Percentiles rank a stretch among this genome's conserved stretches.
Conservation (phyloP, 352 stramenopile species). For the Pythium plurisporium region DNA sequence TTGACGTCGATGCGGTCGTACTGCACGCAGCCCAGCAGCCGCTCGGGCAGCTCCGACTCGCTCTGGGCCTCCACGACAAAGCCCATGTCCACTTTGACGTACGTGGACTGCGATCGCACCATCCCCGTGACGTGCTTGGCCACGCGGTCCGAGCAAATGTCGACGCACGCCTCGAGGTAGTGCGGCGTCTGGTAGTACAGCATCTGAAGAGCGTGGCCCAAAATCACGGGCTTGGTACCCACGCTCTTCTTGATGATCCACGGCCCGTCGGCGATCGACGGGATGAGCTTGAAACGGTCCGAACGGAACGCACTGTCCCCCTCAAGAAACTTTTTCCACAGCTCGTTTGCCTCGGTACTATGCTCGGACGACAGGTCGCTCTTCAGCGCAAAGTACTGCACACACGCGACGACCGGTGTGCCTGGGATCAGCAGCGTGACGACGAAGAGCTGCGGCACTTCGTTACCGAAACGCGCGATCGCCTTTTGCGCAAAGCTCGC, state of each 20-base stretch:
- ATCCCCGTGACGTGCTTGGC: slow-evolving; percentile 77
- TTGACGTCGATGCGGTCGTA: slow-evolving; percentile 74
- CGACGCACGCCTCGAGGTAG: slow-evolving; percentile 75
- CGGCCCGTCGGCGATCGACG: slow-evolving; percentile 65
- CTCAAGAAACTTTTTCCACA: slow-evolving; percentile 64
- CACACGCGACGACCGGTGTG: slow-evolving; percentile 52
- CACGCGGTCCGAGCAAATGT: slow-evolving; percentile 71
- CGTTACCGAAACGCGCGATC: slow-evolving; percentile 53
- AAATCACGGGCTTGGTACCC: slow-evolving; percentile 69
- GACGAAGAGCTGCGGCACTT: slow-evolving; percentile 69
- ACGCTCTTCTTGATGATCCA: slow-evolving; percentile 84
- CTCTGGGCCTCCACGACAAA: slow-evolving; percentile 75
- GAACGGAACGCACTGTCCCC: slow-evolving; percentile 67
- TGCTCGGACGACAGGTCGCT: slow-evolving; percentile 3
- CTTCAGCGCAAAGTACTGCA: slow-evolving; percentile 74
- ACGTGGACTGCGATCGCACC: slow-evolving; percentile 59
- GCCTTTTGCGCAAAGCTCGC: slow-evolving; percentile 70
- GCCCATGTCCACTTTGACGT: slow-evolving; percentile 71
- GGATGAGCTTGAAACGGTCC: slow-evolving; percentile 77
- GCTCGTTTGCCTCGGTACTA: slow-evolving; percentile 9
- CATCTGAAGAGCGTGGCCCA: slow-evolving; percentile 59
- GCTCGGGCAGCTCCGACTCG: slow-evolving; percentile 68
- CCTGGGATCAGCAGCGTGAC: slow-evolving; percentile 73
- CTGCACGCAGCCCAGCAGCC: slow-evolving; percentile 73
- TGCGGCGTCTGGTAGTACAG: slow-evolving; percentile 49